Conservation (phyloP, 768 basidiomycete species). For the Russula sp. region DNA sequence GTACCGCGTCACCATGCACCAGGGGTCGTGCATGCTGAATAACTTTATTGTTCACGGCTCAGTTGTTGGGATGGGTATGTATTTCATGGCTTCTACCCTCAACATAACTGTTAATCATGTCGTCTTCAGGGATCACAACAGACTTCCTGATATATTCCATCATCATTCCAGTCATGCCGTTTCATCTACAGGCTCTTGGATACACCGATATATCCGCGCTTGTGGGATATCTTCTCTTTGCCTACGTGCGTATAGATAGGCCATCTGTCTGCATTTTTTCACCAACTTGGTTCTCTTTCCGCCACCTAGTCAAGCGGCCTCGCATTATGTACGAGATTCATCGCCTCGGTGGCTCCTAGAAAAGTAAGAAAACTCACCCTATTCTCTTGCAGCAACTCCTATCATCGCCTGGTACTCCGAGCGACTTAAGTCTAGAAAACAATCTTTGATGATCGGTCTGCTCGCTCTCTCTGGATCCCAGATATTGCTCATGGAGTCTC, state of each 20-base stretch:
- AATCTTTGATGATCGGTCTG: conserved; percentile 37
- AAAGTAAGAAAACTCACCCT: background rate
- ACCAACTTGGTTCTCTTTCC: background rate
- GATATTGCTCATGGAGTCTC: conserved; percentile 43
- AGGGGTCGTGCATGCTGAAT: background rate
- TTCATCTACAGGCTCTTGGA: conserved; percentile 39
- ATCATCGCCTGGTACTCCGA: conserved; percentile 41
- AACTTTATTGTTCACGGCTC: no score
- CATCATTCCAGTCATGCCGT: conserved; percentile 43
- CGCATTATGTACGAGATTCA: conserved; percentile 34
- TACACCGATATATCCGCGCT: conserved; percentile 38
- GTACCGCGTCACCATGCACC: conserved; percentile 24
- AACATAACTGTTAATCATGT: conserved; percentile 29
- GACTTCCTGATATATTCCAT: conserved; percentile 42
- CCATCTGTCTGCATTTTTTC: background rate
- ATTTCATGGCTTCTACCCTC: conserved; percentile 22
- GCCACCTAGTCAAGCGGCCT: conserved; percentile 36
- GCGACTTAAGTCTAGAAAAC: conserved; percentile 36
- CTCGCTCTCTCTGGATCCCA: conserved; percentile 39
- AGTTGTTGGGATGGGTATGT: conserved; percentile 47
- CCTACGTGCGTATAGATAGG: conserved; percentile 37
- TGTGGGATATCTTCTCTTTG: conserved; percentile 43
- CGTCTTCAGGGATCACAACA: conserved; percentile 35
- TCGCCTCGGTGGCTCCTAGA: background rate
- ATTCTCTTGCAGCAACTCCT: conserved; percentile 36